These are phyloP conservation scores for Psidium guajava DNA, from an alignment of 345 rosid species.

Conservation along the genomic window DNA sequence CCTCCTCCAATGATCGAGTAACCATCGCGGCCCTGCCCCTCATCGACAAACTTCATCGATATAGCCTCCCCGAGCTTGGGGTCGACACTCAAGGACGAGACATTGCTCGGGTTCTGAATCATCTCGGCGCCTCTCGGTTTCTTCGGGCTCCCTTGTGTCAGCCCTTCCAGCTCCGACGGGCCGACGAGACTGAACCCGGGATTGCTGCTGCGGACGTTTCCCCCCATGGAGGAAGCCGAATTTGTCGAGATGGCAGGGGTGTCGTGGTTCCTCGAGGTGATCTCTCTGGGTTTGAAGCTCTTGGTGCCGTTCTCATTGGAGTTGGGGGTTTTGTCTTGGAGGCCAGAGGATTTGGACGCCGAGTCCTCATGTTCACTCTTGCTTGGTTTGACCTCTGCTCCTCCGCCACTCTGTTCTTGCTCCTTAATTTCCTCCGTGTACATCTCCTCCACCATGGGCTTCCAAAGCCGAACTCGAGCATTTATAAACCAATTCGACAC, in stretches of 20 bases:
- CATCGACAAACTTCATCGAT: conserved; percentile 48
- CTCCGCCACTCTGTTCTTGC: conserved; percentile 45
- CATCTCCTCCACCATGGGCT: conserved; percentile 99
- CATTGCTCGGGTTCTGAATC: conserved; percentile 32
- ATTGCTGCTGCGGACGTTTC: conserved; percentile 21
- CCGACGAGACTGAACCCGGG: conserved; percentile 51
- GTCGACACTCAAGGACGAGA: conserved; percentile 33
- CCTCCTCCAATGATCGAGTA: conserved; percentile 66
- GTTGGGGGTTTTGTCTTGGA: conserved; percentile 30
- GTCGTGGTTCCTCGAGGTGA: conserved; percentile 20
- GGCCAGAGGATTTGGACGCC: conserved; percentile 41
- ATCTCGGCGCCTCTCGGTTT: conserved; percentile 44
- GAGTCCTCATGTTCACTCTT: conserved; percentile 40
- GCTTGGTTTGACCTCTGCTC: conserved; percentile 46
- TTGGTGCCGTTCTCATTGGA: conserved; percentile 14
- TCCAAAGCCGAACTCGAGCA: conserved; percentile 98
- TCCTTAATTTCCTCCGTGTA: conserved; percentile 80
- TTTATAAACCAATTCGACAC: conserved; percentile 99
- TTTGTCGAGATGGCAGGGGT: conserved; percentile 30
- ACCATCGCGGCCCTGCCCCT: conserved; percentile 56
- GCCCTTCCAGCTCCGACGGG: conserved; percentile 63
- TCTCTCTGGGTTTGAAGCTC: conserved; percentile 21
- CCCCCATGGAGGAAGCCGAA: conserved; percentile 35
- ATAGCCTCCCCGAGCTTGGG: conserved; percentile 30
- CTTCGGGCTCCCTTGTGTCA: conserved; percentile 75